Percentiles rank a stretch among this genome's conserved stretches.
phyloP scores from a whole-genome alignment of 495 filamentous ascomycete genomes.

The Pseudevernia furfuracea region DNA sequence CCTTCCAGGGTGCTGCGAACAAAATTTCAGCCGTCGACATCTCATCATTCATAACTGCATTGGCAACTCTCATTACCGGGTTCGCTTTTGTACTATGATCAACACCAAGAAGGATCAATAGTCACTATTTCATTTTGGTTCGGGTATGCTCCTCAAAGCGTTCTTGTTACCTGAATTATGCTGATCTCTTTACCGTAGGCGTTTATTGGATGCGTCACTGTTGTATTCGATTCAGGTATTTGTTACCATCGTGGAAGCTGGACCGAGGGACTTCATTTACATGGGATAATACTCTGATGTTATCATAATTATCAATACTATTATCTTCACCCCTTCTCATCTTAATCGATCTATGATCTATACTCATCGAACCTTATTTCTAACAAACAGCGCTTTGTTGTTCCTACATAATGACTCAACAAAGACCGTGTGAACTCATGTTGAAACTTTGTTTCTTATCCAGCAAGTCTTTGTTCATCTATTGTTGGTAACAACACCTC shows the following conservation, averaged over 20 bases:
- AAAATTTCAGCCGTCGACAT: background rate
- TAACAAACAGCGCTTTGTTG: constrained; percentile 1
- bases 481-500: constrained; percentile 8
- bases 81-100: constrained; percentile 16
- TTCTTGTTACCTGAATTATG: background rate
- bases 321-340: constrained; percentile 2
- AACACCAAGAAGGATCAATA: background rate
- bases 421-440: background rate
- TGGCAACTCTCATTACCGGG: constrained; percentile 5
- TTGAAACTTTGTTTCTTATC: background rate
- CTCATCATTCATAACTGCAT: constrained; percentile 5
- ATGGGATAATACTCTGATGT: constrained; percentile 16
- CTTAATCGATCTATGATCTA: background rate
- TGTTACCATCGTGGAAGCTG: constrained; percentile 5
- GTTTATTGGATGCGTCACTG: constrained; percentile 3
- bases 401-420: constrained; percentile 4
- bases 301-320: constrained; percentile 19
- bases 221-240: constrained; percentile 16
- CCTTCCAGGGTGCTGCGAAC: constrained; percentile 17
- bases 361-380: background rate
- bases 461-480: constrained; percentile 10
- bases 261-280: constrained; percentile 12
- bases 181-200: constrained; percentile 11
- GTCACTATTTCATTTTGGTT: background rate
- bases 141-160: constrained; percentile 7